Evolutionary conservation across 768 basidiomycete genomes (phyloP).

Genomic region (Lactifluus volemus): DNA sequence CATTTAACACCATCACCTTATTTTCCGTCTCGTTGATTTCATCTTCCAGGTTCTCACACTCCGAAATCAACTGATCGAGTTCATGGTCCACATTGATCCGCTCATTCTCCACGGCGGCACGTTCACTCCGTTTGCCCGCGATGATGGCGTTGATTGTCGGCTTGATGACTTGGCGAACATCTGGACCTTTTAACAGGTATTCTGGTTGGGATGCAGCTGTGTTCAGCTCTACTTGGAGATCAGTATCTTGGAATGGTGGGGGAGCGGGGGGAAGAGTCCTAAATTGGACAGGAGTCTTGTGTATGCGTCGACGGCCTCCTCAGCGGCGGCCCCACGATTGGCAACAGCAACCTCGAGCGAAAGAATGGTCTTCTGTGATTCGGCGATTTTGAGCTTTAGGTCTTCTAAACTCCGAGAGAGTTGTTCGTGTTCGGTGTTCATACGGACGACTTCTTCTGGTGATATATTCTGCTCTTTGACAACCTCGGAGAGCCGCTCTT

Average conservation of each 20-base stretch:
- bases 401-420: constrained; percentile 67
- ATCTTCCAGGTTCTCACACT: constrained; percentile 76
- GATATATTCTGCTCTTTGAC: constrained; percentile 86
- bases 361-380: constrained; percentile 64
- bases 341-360: constrained; percentile 78
- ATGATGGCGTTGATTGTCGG: constrained; percentile 67
- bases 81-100: constrained; percentile 76
- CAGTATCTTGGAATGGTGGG: constrained; percentile 58
- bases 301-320: constrained; percentile 76
- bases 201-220: constrained; percentile 63
- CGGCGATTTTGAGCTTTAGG: constrained; percentile 63
- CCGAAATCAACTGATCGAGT: constrained; percentile 63
- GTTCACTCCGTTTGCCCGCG: constrained; percentile 61
- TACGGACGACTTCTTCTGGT: constrained; percentile 82
- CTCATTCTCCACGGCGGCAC: constrained; percentile 65
- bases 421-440: constrained; percentile 85
- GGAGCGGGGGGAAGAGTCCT: constrained; percentile 67
- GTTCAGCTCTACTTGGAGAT: constrained; percentile 77
- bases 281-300: constrained; percentile 64
- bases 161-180: constrained; percentile 65
- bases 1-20: constrained; percentile 57
- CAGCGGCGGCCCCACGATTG: constrained; percentile 70
- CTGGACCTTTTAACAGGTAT: constrained; percentile 56
- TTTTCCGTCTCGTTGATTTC: constrained; percentile 68
- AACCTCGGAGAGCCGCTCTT: constrained; percentile 49